Base-by-base conservation (phyloP, 257 asterid species). In the Cordia subcordata region DNA sequence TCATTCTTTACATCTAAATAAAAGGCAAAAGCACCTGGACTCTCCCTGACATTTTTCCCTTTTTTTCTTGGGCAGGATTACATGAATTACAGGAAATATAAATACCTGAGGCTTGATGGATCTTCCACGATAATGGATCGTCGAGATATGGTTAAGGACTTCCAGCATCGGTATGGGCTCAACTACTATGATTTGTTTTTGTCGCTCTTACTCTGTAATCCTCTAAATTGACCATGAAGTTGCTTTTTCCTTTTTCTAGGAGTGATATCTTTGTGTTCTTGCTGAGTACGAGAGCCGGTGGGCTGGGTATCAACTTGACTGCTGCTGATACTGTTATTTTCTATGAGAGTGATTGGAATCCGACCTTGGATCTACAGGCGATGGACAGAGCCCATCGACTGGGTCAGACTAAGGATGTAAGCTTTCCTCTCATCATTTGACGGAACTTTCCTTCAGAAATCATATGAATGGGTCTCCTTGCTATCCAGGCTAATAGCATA, bases 271-370 rank as follows among this genome's bases (percentile, higher is more conserved):
- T 92, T 74, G 97, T 92, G 66, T 92, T 92, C 83, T 70, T 92
- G 81, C 84, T 92, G 83, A 88, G 97, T 81, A 92, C 99, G 64
- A 80, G 99, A 72, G 96, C 97, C 74, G 99, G 96, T 68, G 99
- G 99, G 47, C 83, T 92, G 75, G 99, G 99, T 56, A 92, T 92
- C 74, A 92, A 92, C 81, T 80, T 92, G 82, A 89, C 96, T 1
- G 97, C 96, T 42, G 99, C 97, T 17, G 97, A 92, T 71, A 88
- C 99, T 3, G 99, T 92, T 70, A 92, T 92, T 76, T 92, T 92
- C 65, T 92, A 92, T 64, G 99, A 92, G 76, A 92, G 96, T 72
- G 99, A 92, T 79, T 92, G 99, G 99, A 92, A 92, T 71, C 99
- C 99, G 13, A 88, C 99, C 57, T 69, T 92, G 74, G 99, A 92